Evolutionary conservation across 176 grass and related monocot genomes (phyloP).

Genomic region (Canna indica): DNA sequence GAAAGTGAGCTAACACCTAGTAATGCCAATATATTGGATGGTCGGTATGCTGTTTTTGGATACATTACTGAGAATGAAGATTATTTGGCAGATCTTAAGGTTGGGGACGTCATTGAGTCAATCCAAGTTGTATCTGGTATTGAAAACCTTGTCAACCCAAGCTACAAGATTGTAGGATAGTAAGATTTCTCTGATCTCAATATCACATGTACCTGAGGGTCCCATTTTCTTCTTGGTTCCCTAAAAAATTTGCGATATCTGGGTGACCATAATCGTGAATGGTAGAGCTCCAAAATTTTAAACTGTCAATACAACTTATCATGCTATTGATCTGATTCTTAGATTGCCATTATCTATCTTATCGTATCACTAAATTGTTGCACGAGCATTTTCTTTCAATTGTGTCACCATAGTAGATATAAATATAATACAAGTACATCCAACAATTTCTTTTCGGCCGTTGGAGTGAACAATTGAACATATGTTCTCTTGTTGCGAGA

Average conservation of each 20-base stretch:
- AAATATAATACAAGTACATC: no score
- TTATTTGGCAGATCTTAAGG: constrained; percentile 81
- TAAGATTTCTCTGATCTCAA: background rate
- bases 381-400: no score
- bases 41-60: constrained; percentile 76
- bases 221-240: constrained; percentile 4
- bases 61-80: constrained; percentile 88
- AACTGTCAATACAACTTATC: background rate
- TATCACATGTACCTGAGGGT: constrained; percentile 2
- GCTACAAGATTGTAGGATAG: constrained; percentile 85
- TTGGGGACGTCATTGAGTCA: constrained; percentile 91
- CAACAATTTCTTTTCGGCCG: no score
- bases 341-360: no score
- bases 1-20: constrained; percentile 98
- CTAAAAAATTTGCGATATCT: background rate
- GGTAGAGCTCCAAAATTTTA: background rate
- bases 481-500: no score
- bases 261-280: no score
- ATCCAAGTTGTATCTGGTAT: constrained; percentile 84
- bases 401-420: no score
- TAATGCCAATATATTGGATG: constrained; percentile 97
- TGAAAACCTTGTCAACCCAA: constrained; percentile 83
- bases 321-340: background rate
- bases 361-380: no score
- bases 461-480: no score